Conservation (phyloP, 305 asterid genomes). For the Fraxinus platypoda region DNA sequence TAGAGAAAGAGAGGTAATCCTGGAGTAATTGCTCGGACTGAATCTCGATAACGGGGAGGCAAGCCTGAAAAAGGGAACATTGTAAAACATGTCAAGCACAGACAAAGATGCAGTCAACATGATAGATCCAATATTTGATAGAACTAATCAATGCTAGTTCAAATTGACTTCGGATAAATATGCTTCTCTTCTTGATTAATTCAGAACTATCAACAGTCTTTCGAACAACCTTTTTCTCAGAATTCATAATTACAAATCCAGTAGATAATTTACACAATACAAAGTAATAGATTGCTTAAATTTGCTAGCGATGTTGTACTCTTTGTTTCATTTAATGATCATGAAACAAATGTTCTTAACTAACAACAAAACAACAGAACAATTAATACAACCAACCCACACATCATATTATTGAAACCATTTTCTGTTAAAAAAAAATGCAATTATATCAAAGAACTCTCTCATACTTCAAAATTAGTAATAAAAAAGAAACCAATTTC, state of each 20-base stretch:
- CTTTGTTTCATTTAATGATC: not conserved
- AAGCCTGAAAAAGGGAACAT: slow-evolving; percentile 45
- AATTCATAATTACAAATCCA: not conserved
- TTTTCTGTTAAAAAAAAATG: not conserved
- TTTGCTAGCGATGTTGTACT: not conserved
- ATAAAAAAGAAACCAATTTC: not conserved
- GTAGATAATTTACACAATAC: not conserved
- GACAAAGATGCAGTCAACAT: not conserved
- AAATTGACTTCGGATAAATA: not conserved
- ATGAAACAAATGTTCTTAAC: not conserved
- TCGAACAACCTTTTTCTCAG: not conserved
- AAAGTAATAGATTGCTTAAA: not conserved
- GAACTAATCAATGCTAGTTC: not conserved
- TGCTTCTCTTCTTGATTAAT: not conserved
- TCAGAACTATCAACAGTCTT: not conserved
- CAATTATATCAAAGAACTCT: not conserved
- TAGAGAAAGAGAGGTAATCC: slow-evolving; percentile 96
- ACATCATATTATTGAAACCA: not conserved
- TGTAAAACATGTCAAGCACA: not conserved
- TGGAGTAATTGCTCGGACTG: slow-evolving; percentile 90
- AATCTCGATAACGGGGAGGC: slow-evolving; percentile 95
- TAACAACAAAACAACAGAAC: not conserved
- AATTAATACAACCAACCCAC: not conserved
- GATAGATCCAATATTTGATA: not conserved
- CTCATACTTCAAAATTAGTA: not conserved